Base-by-base conservation (phyloP, 225 moss, liverwort and hornwort genomes). In the Bryoerythrophyllum caledonicum region DNA sequence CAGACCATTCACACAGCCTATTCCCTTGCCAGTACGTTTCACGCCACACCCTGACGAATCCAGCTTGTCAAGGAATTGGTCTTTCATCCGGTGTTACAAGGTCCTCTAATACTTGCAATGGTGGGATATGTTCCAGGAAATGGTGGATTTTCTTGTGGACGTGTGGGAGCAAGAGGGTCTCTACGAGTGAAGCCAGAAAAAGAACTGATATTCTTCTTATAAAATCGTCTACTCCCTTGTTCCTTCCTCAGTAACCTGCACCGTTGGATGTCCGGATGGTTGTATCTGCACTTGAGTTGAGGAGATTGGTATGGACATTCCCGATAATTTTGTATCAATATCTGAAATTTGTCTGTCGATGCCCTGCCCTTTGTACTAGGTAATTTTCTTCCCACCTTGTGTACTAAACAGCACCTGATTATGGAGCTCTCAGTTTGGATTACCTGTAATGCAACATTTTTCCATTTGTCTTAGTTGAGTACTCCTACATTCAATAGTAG, bases 151-250 rank as follows among this genome's bases (percentile, higher is more conserved):
- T 63, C 84, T 93, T 20, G 93, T 93, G 25, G 93, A 93, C 75
- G 93, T 93, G n/a, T 93, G 93, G 93, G 89, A 93, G 79, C 93
- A 93, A 77, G 93, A 93, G 63, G 93, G 93, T 32, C 87, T 93
- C 51, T 93, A 93, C 67, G 93, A 93, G 77, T 90, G 61, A 51
- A 68, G 37, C 55, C 5, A 49, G 1, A 49, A 17, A 5, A 46
- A 1, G 46, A 34, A 38, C 11, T 40, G 57, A 60, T 61, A 34
- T 24, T 38, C 41, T 7, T 74, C 65, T 23, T 12, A 53, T 17
- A 17, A 74, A 53, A 27, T 27, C 5, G n/a, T 65, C 26, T 12
- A 65, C n/a, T 15, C 55, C 20, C 54, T 64, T 38, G 27, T 52
- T 51, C 35, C 41, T 55, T 43, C 28, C 20, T 25, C 20, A 54